Base-by-base conservation (phyloP, 2,329 filamentous ascomycete genomes). In the Ascomycota sp. region DNA sequence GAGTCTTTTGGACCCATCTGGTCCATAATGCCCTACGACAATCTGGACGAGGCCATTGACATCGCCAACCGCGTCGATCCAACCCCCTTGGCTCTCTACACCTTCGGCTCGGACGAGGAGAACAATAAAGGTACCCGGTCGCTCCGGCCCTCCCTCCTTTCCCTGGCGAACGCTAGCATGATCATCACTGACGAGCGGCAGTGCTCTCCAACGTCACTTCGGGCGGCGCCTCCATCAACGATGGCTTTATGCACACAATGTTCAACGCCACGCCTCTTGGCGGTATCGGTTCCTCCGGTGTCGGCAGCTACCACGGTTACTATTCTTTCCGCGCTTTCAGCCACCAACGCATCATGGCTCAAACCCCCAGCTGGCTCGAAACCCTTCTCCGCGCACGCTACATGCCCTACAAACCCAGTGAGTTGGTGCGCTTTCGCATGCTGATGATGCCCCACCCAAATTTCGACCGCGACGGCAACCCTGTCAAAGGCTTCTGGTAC, bases 1-100 rank as follows among this genome's bases (percentile, higher is more conserved):
- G 89, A 98, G 58, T 81, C 75, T 30, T 98, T 98, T 50, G 89
- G 86, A 6, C 89, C 89, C n/a, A 64, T 92, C 38, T 82, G 92
- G 43, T 75, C 80, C 40, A 72, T 95, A 40, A 58, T 92, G 35
- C 67, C 82, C 0, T 76, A 82, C 36, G 68, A 81, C 41, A 66
- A 71, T 44, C 62, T 93, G n/a, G 79, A 92, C 42, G 71, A 91
- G 46, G 86, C 84, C 33, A 83, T 95, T 50, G 64, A 64, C 29
- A 70, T 83, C 41, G 81, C 81, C 39, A 86, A 91, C 52, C 59
- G 68, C 35, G 68, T 93, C 33, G 75, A 92, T 53, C 66, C 73
- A 34, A 93, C 84, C 1, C 84, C 89, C 0, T 62, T 98, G 29
- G 73, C 76, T 8, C 61, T 93, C 31, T 92, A 82, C 51, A 69